Evolutionary conservation across 139 green algal species (phyloP).

Genomic region (Volvox africanus): DNA sequence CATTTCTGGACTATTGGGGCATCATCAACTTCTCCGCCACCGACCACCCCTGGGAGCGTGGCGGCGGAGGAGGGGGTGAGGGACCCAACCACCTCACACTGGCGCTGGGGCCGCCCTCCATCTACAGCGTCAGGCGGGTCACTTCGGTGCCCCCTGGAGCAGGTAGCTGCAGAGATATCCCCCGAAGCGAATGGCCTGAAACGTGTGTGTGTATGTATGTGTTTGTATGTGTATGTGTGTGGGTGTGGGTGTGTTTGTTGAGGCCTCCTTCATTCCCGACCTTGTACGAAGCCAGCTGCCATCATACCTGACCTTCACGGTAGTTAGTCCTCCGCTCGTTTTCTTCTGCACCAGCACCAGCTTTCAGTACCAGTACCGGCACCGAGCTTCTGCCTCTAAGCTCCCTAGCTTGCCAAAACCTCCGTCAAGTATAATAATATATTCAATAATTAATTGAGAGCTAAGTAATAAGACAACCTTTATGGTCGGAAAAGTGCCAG

Average conservation of each 20-base stretch:
- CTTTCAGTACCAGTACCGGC: too few relatives aligned
- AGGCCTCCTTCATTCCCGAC: too few relatives aligned
- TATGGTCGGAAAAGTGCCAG: too few relatives aligned
- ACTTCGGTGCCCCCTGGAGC: neutral
- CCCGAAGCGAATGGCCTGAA: neutral
- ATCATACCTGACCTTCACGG: too few relatives aligned
- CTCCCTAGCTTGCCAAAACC: neutral
- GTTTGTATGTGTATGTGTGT: neutral
- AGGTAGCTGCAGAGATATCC: neutral
- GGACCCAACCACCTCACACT: neutral
- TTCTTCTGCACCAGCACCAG: too few relatives aligned
- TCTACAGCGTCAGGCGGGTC: neutral
- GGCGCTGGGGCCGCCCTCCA: neutral
- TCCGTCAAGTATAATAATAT: too few relatives aligned
- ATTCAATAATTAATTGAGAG: too few relatives aligned
- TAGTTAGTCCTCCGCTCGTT: too few relatives aligned
- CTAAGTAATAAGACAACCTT: too few relatives aligned
- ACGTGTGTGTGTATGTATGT: neutral
- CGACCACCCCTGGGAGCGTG: neutral
- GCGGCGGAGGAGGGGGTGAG: neutral
- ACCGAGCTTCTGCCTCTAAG: neutral
- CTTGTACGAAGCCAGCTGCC: too few relatives aligned
- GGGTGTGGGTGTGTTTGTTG: neutral
- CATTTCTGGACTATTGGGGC: constrained; percentile 88
- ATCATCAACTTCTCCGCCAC: constrained; percentile 88